Evolutionary conservation across 2,329 filamentous ascomycete species (phyloP).

Genomic region (Scolecobasidium constrictum): DNA sequence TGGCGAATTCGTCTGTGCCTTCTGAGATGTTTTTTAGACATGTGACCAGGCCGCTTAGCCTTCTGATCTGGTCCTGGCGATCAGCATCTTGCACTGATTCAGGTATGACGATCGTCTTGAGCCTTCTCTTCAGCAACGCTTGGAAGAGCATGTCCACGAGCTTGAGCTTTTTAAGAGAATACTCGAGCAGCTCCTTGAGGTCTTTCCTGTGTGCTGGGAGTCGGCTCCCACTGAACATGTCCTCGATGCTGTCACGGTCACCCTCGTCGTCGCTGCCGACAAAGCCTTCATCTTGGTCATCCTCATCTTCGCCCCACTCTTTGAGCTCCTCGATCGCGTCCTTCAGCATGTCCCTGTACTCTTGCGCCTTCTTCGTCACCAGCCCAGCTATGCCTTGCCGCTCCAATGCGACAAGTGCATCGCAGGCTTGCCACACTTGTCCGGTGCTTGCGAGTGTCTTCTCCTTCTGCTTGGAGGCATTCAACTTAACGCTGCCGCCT

Average conservation of each 20-base stretch:
- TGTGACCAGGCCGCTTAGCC: conserved; percentile 44
- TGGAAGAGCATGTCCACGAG: conserved; percentile 59
- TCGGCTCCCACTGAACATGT: conserved; percentile 52
- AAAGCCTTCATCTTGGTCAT: conserved; percentile 41
- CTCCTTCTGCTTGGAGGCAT: conserved; percentile 10
- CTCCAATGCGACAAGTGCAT: conserved; percentile 55
- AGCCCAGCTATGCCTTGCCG: conserved; percentile 58
- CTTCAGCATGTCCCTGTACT: conserved; percentile 63
- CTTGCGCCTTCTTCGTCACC: conserved; percentile 58
- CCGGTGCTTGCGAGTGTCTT: conserved; percentile 49
- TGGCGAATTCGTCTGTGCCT: conserved; percentile 58
- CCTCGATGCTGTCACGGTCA: conserved; percentile 49
- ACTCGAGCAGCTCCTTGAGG: conserved; percentile 55
- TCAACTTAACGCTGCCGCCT: not conserved
- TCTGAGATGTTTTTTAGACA: conserved; percentile 52
- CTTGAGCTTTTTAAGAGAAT: conserved; percentile 52
- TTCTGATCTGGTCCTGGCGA: conserved; percentile 13
- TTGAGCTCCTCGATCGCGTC: conserved; percentile 80
- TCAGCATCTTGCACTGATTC: conserved; percentile 11
- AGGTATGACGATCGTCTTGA: conserved; percentile 46
- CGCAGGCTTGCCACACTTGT: conserved; percentile 74
- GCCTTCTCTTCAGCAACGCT: conserved; percentile 56
- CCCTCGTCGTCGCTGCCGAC: conserved; percentile 23
- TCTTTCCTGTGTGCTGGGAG: conserved; percentile 56
- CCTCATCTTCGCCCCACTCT: conserved; percentile 71